These are phyloP conservation scores for Friedmanniomyces simplex DNA, from an alignment of 495 filamentous ascomycete genomes.

Conservation along the genomic window DNA sequence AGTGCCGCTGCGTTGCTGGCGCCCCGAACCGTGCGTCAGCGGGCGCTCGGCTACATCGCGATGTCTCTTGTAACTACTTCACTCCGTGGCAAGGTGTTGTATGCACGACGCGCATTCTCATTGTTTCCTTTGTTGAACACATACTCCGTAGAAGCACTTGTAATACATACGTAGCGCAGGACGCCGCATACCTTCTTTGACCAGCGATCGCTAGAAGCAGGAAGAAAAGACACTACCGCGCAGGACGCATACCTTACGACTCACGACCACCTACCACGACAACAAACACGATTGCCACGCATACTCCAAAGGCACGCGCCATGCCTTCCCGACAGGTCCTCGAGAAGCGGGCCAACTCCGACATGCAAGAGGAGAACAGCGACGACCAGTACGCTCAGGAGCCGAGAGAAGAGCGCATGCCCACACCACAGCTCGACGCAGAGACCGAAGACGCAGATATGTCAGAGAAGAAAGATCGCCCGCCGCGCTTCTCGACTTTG, in stretches of 20 bases:
- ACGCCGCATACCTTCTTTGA: background rate
- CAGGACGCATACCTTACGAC: background rate
- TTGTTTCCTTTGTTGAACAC: background rate
- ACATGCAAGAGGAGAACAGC: conserved; percentile 5
- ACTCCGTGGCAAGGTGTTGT: background rate
- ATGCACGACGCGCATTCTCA: background rate
- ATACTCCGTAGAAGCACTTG: background rate
- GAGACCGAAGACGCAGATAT: conserved; percentile 4
- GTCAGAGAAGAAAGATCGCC: conserved; percentile 11
- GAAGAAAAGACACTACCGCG: background rate
- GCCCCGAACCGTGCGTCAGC: too few relatives aligned
- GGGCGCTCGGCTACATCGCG: too few relatives aligned
- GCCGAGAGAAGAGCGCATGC: background rate
- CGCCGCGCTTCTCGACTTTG: conserved; percentile 20
- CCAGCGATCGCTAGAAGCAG: background rate
- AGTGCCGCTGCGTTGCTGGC: too few relatives aligned
- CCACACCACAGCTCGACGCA: background rate
- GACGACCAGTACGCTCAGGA: background rate
- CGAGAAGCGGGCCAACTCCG: conserved; percentile 9
- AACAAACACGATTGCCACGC: background rate
- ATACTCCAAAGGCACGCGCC: background rate
- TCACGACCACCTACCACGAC: background rate
- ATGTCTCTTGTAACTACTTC: background rate
- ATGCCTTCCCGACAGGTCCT: conserved; percentile 16
- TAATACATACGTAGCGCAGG: background rate